Evolutionary conservation across 73 alveolate species (phyloP), one percentile per base, ranked within the genome.

Genomic region (Breviolum minutum): DNA sequence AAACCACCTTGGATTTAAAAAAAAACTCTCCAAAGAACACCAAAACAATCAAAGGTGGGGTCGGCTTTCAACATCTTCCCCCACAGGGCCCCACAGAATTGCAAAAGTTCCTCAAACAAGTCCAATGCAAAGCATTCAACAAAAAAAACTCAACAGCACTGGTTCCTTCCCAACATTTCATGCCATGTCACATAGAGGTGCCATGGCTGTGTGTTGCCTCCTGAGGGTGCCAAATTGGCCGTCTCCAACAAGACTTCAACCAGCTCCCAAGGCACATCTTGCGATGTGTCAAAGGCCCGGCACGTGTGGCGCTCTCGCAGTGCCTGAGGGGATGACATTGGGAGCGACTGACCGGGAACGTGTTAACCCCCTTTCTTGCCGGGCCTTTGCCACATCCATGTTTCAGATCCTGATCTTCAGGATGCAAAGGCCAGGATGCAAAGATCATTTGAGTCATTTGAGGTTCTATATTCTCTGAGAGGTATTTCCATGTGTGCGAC

Each of bases 181-280:
- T 40, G 54, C 54, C 79, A 26, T 26, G 63, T n/a, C 66, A 74
- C 98, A 62, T 92, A 92, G 61, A 92, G 73, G 80, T 92, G 98
- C 98, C 98, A 92, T 0, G 98, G 98, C 90, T 92, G 98, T 40
- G 98, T 92, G 69, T 92, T 92, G 54, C 98, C 98, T 6, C 98
- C 98, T 8, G 90, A 74, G 48, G 98, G 98, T 12, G 98, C 98
- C 90, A 83, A 71, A n/a, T 79, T 54, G 17, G 98, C 98, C 9
- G 61, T 80, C 48, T 22, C 73, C 98, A 92, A 68, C 68, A 92
- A 26, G 26, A 17, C 73, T 84, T 92, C 81, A 16, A 92, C 26
- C 62, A 63, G 32, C 94, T 63, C 81, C 32, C 11, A 22, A 7
- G 98, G 24, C 40, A 92, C 98, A 6, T 88, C 81, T 16, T 66